Evolutionary conservation across 2,329 filamentous ascomycete species (phyloP).

Genomic region (Pezicula radicicola): DNA sequence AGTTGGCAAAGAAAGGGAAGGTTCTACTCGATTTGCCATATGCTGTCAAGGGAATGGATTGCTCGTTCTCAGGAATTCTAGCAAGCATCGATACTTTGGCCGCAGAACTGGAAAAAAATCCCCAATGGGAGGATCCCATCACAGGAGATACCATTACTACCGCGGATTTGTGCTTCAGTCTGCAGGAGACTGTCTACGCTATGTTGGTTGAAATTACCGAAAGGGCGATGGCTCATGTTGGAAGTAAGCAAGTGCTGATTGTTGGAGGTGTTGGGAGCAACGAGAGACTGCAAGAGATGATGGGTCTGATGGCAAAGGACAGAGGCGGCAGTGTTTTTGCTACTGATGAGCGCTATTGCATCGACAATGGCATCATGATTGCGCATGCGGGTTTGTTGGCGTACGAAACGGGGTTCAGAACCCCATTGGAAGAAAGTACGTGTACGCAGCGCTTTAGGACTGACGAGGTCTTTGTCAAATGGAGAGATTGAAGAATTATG

Average conservation of each 20-base stretch:
- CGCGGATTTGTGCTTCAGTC: slow-evolving; percentile 85
- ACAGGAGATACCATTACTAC: slow-evolving; percentile 62
- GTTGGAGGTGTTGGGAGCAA: slow-evolving; percentile 97
- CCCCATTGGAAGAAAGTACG: slow-evolving; percentile 74
- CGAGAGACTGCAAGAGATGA: slow-evolving; percentile 94
- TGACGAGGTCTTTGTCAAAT: slow-evolving; percentile 76
- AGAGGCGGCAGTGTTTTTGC: slow-evolving; percentile 88
- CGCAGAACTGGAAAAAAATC: slow-evolving; percentile 54
- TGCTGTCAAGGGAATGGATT: slow-evolving; percentile 98
- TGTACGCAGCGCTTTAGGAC: slow-evolving; percentile 83
- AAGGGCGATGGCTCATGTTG: slow-evolving; percentile 96
- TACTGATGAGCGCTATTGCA: slow-evolving; percentile 96
- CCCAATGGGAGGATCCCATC: slow-evolving; percentile 42
- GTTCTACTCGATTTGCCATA: slow-evolving; percentile 86
- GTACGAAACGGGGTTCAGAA: slow-evolving; percentile 76
- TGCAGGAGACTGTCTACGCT: slow-evolving; percentile 93
- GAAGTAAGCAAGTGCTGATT: slow-evolving; percentile 84
- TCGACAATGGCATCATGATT: slow-evolving; percentile 99
- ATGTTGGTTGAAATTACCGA: slow-evolving; percentile 99
- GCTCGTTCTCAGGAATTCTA: slow-evolving; percentile 90
- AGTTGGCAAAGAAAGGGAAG: slow-evolving; percentile 73
- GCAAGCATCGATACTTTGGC: slow-evolving; percentile 80
- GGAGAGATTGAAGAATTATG: slow-evolving; percentile 53
- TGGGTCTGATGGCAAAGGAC: slow-evolving; percentile 91
- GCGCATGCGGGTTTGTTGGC: slow-evolving; percentile 90